Percentiles rank a stretch among this genome's conserved stretches.
phyloP scores from a whole-genome alignment of 768 basidiomycete species.

The Lactarius sp. region DNA sequence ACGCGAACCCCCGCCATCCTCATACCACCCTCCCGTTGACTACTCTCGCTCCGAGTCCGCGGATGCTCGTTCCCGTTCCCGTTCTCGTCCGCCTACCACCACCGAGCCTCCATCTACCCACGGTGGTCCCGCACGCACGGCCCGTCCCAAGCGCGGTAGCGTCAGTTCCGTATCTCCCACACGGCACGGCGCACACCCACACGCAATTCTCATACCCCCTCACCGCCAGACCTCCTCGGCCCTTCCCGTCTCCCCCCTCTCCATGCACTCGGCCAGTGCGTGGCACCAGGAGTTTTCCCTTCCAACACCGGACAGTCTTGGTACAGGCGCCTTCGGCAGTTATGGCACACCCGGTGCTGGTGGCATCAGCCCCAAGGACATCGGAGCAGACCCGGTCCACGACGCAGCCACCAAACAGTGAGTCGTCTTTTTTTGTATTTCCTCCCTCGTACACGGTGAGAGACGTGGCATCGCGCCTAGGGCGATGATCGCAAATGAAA shows the following conservation, averaged over 20 bases:
- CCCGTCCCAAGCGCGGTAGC: slow-evolving; percentile 49
- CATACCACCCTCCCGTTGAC: slow-evolving; percentile 31
- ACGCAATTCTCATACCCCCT: slow-evolving; percentile 66
- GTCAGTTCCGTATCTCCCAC: slow-evolving; percentile 55
- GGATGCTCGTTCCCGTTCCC: slow-evolving; percentile 30
- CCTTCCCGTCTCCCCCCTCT: slow-evolving; percentile 31
- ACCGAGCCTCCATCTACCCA: slow-evolving; percentile 27
- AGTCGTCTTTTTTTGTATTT: slow-evolving; percentile 19
- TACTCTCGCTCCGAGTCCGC: slow-evolving; percentile 25
- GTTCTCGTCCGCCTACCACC: slow-evolving; percentile 47
- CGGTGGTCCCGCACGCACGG: slow-evolving; percentile 41
- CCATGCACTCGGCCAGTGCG: slow-evolving; percentile 21
- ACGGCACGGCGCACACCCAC: slow-evolving; percentile 39
- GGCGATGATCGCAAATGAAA: slow-evolving; percentile 69
- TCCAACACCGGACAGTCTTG: slow-evolving; percentile 33
- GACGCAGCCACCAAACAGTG: slow-evolving; percentile 40
- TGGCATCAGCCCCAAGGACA: slow-evolving; percentile 35
- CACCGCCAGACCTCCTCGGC: slow-evolving; percentile 27
- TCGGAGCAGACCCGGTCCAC: slow-evolving; percentile 25
- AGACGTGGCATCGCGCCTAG: slow-evolving; percentile 26
- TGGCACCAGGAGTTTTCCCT: slow-evolving; percentile 27
- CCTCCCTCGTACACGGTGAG: neutral
- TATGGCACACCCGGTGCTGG: slow-evolving; percentile 25
- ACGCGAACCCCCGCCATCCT: slow-evolving; percentile 28
- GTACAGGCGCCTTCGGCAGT: slow-evolving; percentile 20